phyloP scores from a whole-genome alignment of 257 asterid species.

The Leonotis leonurus region DNA sequence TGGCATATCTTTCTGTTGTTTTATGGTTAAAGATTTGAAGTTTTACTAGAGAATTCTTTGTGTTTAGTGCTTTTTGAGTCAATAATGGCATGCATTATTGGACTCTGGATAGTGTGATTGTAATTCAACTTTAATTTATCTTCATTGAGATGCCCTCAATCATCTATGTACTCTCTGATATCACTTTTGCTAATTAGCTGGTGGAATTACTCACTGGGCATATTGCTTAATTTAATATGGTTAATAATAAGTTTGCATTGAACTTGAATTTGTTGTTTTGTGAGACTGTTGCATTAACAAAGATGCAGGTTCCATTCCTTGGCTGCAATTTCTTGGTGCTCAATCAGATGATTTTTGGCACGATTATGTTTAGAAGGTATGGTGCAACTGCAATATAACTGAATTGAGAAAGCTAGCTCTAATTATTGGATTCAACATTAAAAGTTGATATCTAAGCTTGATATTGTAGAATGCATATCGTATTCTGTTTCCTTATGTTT shows the following conservation, averaged over 20 bases:
- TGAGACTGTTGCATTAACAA: conserved; percentile 48
- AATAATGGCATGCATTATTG: conserved; percentile 7
- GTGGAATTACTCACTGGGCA: conserved; percentile 10
- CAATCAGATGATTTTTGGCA: conserved; percentile 47
- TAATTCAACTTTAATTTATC: not conserved
- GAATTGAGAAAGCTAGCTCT: conserved; percentile 19
- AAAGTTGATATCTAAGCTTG: conserved; percentile 16
- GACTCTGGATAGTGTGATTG: conserved; percentile 6
- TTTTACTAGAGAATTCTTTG: no score
- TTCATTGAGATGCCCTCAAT: conserved; percentile 4
- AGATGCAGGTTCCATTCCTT: conserved; percentile 54
- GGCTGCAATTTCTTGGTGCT: conserved; percentile 51
- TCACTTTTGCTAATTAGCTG: conserved; percentile 6
- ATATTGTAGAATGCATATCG: conserved; percentile 9
- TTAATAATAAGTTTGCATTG: not conserved
- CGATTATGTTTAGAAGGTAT: conserved; percentile 47
- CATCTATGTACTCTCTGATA: conserved; percentile 1
- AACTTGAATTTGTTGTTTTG: conserved; percentile 30
- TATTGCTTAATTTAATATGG: conserved; percentile 12
- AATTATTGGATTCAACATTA: conserved; percentile 6
- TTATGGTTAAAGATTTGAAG: conserved; percentile 17
- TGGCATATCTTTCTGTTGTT: conserved; percentile 4
- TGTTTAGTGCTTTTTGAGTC: conserved; percentile 1
- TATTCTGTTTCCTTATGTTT: conserved; percentile 36
- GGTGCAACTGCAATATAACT: conserved; percentile 43